Evolutionary conservation across 352 stramenopile species (phyloP), one percentile per base, ranked within the genome.

Genomic region (Phytophthora megakarya): DNA sequence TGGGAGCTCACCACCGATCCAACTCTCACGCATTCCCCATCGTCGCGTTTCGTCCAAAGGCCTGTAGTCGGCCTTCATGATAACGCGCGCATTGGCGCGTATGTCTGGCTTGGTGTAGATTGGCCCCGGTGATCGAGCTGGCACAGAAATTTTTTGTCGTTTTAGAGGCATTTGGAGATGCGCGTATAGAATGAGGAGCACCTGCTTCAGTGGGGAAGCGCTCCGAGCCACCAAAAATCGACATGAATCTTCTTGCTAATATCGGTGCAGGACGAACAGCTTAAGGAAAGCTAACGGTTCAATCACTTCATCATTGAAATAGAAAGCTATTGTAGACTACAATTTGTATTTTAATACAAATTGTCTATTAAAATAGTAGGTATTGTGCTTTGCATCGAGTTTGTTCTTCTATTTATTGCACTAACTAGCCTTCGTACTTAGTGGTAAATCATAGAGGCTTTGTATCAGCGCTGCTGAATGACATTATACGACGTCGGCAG

Each of bases 21-120:
- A 94, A 68, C 81, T 92, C 55, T 94, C 81, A 21, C 86, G 86
- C 52, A 90, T 91, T 23, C 82, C 84, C 77, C 83, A 90, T 44
- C 84, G 84, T 11, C 62, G 73, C 21, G 55, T 77, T 54, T 91
- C 81, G 55, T 92, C 84, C 21, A 91, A 70, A 3, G 81, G 80
- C 32, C 76, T 71, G 49, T 78, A 87, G 55, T 94, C 86, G 30
- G 64, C 64, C 65, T 89, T 90, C 75, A 94, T 90, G 26, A 92
- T 78, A 35, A 86, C 81, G 40, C 80, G 75, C 35, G 76, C 75
- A 62, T 86, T 88, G 42, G 73, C 63, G 10, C 83, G 78, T 42
- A 81, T 54, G 42, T 90, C 79, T 11, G 78, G 73, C 6, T 80
- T 83, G 37, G 72, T 67, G 55, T 94, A 94, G 50, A 94, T 86